Evolutionary conservation across 306 rosid species (phyloP), one percentile per base, ranked within the genome.

Genomic region (Fragaria iinumae): DNA sequence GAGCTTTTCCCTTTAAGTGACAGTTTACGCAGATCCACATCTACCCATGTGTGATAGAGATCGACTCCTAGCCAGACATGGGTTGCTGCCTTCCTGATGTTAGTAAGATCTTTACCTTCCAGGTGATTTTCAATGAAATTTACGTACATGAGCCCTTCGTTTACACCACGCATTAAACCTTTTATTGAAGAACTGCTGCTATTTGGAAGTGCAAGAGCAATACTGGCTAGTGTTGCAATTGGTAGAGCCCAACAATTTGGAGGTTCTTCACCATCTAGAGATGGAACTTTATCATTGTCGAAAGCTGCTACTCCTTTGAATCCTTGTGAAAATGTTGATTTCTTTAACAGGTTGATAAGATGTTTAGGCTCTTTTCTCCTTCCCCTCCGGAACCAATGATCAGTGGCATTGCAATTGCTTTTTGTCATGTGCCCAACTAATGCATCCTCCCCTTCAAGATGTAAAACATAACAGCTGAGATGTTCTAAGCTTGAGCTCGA

Each of bases 381-480:
- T 29, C 94, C 98, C 67, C 38, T 81, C 55, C 75, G 84, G 79
- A 94, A 76, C 96, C 96, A 87, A 27, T 88, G 89, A 66, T 75
- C 60, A 16, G 96, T 90, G 12, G 96, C 94, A 67, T 90, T 89
- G n/a, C 84, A 62, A 43, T 90, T 90, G 21, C 83, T 69, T 72
- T 74, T 83, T 79, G 88, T 29, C 94, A 91, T 91, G 80, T 85
- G 78, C 55, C 49, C 83, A 78, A 88, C 95, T 13, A 94, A 84
- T 14, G 78, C 89, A 62, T 91, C 88, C 83, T 94, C 98, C 11
- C 97, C 98, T 85, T 90, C 95, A 29, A 94, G 98, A 83, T 90
- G 88, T 66, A 94, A 79, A 81, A 94, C 90, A 67, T 88, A 94
- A 41, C 86, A 68, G n/a, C 91, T 79, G 1, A 94, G 85, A 72